Percentiles rank a stretch among this genome's conserved stretches.
These are phyloP conservation scores for Gossypium arboreum DNA, from an alignment of 345 rosid species.

Conservation along the genomic window DNA sequence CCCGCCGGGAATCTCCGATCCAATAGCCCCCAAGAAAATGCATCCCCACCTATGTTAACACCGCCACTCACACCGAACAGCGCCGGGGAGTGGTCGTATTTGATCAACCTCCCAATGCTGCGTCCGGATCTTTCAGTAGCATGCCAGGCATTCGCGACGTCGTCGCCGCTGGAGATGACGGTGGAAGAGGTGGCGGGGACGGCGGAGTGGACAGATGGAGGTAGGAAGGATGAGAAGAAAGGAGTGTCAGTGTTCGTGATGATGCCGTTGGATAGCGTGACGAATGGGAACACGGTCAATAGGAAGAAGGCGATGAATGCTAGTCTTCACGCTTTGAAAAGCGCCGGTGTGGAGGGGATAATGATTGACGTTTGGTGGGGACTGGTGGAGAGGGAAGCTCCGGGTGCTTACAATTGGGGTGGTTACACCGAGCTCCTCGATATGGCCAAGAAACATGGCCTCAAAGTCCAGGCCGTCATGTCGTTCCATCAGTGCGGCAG, in stretches of 20 bases:
- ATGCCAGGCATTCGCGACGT: slow-evolving; percentile 55
- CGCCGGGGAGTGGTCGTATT: slow-evolving; percentile 32
- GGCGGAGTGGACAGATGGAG: slow-evolving; percentile 26
- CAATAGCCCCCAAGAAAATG: slow-evolving; percentile 28
- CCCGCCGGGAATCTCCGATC: slow-evolving; percentile 28
- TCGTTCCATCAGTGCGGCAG: slow-evolving; percentile 99
- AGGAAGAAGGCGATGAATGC: slow-evolving; percentile 93
- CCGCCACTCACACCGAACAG: slow-evolving; percentile 63
- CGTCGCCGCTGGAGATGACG: background rate
- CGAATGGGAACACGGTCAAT: slow-evolving; percentile 66
- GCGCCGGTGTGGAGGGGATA: slow-evolving; percentile 93
- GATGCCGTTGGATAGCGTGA: slow-evolving; percentile 98
- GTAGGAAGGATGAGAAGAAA: slow-evolving; percentile 25
- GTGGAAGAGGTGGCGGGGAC: slow-evolving; percentile 9
- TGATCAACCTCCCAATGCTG: slow-evolving; percentile 30
- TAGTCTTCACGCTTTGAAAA: slow-evolving; percentile 86
- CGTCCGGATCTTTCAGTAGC: slow-evolving; percentile 68
- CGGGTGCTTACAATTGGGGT: slow-evolving; percentile 94
- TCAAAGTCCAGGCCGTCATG: slow-evolving; percentile 97
- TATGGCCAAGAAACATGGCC: slow-evolving; percentile 84
- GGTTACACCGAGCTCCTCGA: slow-evolving; percentile 78
- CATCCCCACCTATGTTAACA: slow-evolving; percentile 31
- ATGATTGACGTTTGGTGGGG: slow-evolving; percentile 99
- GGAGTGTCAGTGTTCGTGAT: slow-evolving; percentile 96
- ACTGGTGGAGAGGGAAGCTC: slow-evolving; percentile 81